Base-by-base conservation (phyloP, 163 green algal species). In the Scenedesmus sp. region DNA sequence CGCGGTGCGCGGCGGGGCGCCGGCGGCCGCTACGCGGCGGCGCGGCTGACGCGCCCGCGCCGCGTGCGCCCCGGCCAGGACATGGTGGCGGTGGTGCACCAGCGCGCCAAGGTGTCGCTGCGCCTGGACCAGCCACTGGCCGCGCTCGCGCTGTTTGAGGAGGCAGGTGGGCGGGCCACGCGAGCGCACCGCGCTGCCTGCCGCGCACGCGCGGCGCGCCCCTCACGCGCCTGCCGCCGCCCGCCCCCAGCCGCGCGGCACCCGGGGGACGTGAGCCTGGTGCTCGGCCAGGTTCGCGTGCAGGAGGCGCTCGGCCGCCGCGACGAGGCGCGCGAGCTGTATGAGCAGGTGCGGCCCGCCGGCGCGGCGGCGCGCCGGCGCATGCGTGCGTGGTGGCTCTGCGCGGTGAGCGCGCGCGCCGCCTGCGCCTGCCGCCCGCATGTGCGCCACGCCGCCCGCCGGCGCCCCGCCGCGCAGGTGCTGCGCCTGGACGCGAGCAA, bases 51-150 rank as follows among this genome's bases (percentile, higher is more conserved):
- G n/a, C n/a, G n/a, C n/a, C n/a, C n/a, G n/a, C n/a, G n/a, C n/a
- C n/a, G n/a, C n/a, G n/a, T n/a, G n/a, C n/a, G n/a, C n/a, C n/a
- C n/a, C n/a, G n/a, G n/a, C 51, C 79, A 85, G 63, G 78, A 89
- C 14, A 93, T 92, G 84, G 80, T 92, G 6, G 79, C 71, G 29
- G 82, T 86, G 31, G 78, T 84, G 4, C 82, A 92, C 31, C 87
- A 93, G 86, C 83, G 93, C 13, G 83, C 60, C 71, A 93, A 93
- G 83, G 83, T 92, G 18, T 87, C 89, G 70, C 60, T 93, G 53
- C 80, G 88, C 24, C 72, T 93, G 57, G 91, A 96, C 78, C 90
- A 94, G 83, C 91, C 91, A 17, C 83, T 85, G 47, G 82, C 85
- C 10, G 91, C 89, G 1, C 78, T 94, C 48, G 79, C 91, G 70